Evolutionary conservation across 1,284 basidiomycete species (phyloP).

Genomic region (Cutaneotrichosporon cutaneum): DNA sequence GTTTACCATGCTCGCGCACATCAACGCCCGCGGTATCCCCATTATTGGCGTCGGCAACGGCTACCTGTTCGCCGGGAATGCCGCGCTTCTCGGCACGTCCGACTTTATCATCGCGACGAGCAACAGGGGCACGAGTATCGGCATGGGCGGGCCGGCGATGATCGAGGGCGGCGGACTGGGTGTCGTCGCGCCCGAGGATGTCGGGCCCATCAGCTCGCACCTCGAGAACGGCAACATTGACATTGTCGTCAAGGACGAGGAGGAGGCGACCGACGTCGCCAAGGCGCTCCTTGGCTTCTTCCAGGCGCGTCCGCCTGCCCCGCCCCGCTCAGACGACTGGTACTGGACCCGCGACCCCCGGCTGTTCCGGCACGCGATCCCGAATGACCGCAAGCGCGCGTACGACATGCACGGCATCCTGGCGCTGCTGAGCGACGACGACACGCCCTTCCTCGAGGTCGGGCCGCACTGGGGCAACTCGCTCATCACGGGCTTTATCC

Average conservation of each 20-base stretch:
- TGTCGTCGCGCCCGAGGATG: constrained; percentile 21
- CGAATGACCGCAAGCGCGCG: constrained; percentile 23
- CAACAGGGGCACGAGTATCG: constrained; percentile 20
- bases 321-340: constrained; percentile 1
- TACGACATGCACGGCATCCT: constrained; percentile 25
- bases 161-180: constrained; percentile 26
- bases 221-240: constrained; percentile 27
- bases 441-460: constrained; percentile 24
- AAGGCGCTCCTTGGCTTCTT: constrained; percentile 24
- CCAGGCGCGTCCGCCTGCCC: constrained; percentile 9
- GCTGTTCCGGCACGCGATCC: constrained; percentile 25
- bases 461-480: constrained; percentile 23
- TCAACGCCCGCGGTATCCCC: constrained; percentile 25
- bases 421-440: constrained; percentile 24
- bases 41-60: constrained; percentile 26
- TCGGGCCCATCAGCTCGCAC: constrained; percentile 21
- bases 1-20: constrained; percentile 19
- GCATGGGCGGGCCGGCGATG: constrained; percentile 27
- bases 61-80: constrained; percentile 25
- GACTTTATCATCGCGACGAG: constrained; percentile 26
- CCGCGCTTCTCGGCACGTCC: constrained; percentile 17
- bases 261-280: constrained; percentile 20
- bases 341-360: constrained; percentile 17
- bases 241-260: constrained; percentile 23
- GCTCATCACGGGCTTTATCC: constrained; percentile 25